Conservation (phyloP, 2,329 filamentous ascomycete genomes). For the Fusarium proliferatum region DNA sequence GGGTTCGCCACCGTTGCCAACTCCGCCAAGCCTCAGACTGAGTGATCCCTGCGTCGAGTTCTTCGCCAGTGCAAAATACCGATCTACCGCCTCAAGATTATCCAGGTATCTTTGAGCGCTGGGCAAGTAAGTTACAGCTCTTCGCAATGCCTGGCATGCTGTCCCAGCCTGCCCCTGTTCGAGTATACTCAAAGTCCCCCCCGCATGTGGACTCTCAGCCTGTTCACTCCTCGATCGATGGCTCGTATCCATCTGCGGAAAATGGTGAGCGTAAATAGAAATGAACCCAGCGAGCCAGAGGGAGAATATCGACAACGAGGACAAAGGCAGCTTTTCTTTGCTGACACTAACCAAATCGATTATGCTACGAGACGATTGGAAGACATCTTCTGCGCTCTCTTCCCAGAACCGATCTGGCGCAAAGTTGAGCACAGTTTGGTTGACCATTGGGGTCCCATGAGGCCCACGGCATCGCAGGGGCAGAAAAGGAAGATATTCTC, state of each 20-base stretch:
- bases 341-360: constrained; percentile 73
- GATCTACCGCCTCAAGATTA: constrained; percentile 22
- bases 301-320: constrained; percentile 74
- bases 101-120: constrained; percentile 33
- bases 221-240: constrained; percentile 25
- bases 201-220: background rate
- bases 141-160: constrained; percentile 31
- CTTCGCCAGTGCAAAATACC: constrained; percentile 24
- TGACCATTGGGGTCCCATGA: background rate
- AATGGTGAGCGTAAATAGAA: constrained; percentile 73
- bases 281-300: constrained; percentile 75
- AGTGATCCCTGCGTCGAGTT: constrained; percentile 1
- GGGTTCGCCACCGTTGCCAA: background rate
- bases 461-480: background rate
- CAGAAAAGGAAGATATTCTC: constrained; percentile 8
- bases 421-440: background rate
- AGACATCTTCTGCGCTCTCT: background rate
- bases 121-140: constrained; percentile 22
- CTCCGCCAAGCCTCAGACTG: constrained; percentile 31
- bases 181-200: constrained; percentile 2
- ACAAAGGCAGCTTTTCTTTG: constrained; percentile 72
- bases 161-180: constrained; percentile 15
- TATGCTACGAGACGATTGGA: constrained; percentile 69
- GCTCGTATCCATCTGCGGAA: constrained; percentile 74
- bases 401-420: background rate